Conservation (phyloP, 257 asterid species). For the Echium plantagineum region DNA sequence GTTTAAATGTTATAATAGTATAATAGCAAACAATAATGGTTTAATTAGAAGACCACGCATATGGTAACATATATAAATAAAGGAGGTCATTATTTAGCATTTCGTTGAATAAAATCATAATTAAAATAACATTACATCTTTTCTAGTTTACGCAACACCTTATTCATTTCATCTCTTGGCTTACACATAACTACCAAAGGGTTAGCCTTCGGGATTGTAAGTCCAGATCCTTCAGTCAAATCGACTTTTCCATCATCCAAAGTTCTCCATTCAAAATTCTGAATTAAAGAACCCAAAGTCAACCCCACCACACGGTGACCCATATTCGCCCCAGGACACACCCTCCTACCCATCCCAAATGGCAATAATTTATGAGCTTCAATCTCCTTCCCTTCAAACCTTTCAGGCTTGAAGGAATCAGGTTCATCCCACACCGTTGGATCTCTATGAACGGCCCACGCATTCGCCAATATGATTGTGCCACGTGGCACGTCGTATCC, state of each 20-base stretch:
- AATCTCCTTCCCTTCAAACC: neutral
- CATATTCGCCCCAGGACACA: neutral
- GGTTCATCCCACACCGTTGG: conserved; percentile 4
- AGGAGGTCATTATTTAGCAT: too few relatives aligned
- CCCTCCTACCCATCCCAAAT: conserved; percentile 7
- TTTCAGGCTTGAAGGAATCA: neutral
- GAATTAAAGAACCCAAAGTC: conserved; percentile 8
- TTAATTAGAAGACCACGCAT: too few relatives aligned
- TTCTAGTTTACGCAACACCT: neutral
- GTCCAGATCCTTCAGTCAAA: conserved; percentile 2
- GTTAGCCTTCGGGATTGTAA: conserved; percentile 2
- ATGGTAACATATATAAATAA: too few relatives aligned
- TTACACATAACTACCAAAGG: conserved; percentile 2
- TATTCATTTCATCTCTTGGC: neutral
- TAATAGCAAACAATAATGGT: too few relatives aligned
- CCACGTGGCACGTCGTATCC: neutral
- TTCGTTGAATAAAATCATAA: too few relatives aligned
- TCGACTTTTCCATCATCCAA: conserved; percentile 4
- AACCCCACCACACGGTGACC: neutral
- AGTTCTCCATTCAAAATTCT: conserved; percentile 8
- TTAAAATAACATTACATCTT: neutral
- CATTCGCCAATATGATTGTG: neutral
- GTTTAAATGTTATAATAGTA: too few relatives aligned
- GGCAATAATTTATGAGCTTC: neutral
- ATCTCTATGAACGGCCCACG: neutral